Evolutionary conservation across 176 grass and related monocot species (phyloP).

Genomic region (Secale cereale): DNA sequence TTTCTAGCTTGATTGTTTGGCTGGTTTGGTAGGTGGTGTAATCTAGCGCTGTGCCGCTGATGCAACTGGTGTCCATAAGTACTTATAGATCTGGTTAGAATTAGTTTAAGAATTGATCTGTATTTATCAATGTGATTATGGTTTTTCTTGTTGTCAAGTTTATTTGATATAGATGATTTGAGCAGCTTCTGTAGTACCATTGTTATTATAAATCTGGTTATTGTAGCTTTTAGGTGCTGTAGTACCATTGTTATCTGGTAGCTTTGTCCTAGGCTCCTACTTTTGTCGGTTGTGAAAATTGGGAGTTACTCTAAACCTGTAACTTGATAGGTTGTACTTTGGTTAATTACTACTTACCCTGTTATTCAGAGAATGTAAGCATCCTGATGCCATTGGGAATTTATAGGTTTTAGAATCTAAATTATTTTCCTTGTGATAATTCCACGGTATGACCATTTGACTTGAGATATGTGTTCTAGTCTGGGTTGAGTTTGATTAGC

Average conservation of each 20-base stretch:
- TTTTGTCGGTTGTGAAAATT: background rate
- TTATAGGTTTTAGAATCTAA: background rate
- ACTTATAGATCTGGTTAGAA: background rate
- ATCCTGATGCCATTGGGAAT: background rate
- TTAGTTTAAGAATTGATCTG: background rate
- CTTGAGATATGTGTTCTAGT: background rate
- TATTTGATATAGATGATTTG: too few species aligned
- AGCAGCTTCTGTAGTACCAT: too few species aligned
- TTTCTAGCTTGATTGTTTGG: background rate
- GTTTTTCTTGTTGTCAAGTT: background rate
- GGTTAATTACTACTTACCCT: background rate
- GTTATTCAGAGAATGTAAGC: background rate
- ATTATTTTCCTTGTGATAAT: background rate
- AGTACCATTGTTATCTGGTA: too few species aligned
- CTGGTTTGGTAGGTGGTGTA: background rate
- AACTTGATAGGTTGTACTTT: background rate
- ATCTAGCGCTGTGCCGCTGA: background rate
- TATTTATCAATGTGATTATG: background rate
- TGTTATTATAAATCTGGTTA: too few species aligned
- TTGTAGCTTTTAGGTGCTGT: too few species aligned
- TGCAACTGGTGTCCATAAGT: background rate
- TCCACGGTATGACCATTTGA: background rate
- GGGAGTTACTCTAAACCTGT: background rate
- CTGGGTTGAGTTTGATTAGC: too few species aligned
- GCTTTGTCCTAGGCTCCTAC: background rate